Evolutionary conservation across 352 stramenopile genomes (phyloP).

Genomic region (Phytophthora ramorum): DNA sequence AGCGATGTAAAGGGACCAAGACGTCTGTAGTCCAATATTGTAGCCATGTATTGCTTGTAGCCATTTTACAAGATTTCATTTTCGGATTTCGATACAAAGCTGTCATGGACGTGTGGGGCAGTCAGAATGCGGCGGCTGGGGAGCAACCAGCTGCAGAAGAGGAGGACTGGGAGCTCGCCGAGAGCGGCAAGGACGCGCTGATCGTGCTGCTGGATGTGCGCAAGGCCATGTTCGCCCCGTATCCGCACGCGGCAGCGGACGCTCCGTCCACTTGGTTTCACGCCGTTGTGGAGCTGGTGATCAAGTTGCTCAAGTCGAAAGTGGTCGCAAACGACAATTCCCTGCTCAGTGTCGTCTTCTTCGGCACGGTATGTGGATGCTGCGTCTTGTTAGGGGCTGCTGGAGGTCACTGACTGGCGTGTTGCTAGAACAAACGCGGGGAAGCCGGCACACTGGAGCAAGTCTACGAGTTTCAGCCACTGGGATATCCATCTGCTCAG

Average conservation of each 20-base stretch:
- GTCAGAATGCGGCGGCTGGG: slow-evolving; percentile 16
- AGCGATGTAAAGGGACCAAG: not conserved
- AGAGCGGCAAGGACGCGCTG: slow-evolving; percentile 78
- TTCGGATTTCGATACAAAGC: slow-evolving; percentile 4
- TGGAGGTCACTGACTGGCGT: not conserved
- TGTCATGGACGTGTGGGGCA: slow-evolving; percentile 59
- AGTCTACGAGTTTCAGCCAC: slow-evolving; percentile 80
- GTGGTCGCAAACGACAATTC: slow-evolving; percentile 84
- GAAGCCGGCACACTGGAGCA: slow-evolving; percentile 67
- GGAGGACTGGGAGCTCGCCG: slow-evolving; percentile 63
- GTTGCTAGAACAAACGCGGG: slow-evolving; percentile 56
- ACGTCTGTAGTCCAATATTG: no score
- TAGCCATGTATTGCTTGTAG: slow-evolving; percentile 2
- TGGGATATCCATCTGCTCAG: slow-evolving; percentile 74
- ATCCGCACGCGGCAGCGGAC: slow-evolving; percentile 23
- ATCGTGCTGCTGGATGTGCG: slow-evolving; percentile 83
- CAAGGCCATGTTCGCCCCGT: slow-evolving; percentile 66
- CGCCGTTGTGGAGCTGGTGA: slow-evolving; percentile 67
- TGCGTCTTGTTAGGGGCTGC: not conserved
- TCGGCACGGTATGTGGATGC: slow-evolving; percentile 60
- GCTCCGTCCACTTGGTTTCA: slow-evolving; percentile 72
- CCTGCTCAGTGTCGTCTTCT: slow-evolving; percentile 78
- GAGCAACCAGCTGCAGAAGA: slow-evolving; percentile 42
- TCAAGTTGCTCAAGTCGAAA: slow-evolving; percentile 81
- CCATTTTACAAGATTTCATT: slow-evolving; percentile 26